Evolutionary conservation across 108 stramenopile genomes (phyloP), one percentile per base, ranked within the genome.

Genomic region (Chaetoceros tenuissimus): DNA sequence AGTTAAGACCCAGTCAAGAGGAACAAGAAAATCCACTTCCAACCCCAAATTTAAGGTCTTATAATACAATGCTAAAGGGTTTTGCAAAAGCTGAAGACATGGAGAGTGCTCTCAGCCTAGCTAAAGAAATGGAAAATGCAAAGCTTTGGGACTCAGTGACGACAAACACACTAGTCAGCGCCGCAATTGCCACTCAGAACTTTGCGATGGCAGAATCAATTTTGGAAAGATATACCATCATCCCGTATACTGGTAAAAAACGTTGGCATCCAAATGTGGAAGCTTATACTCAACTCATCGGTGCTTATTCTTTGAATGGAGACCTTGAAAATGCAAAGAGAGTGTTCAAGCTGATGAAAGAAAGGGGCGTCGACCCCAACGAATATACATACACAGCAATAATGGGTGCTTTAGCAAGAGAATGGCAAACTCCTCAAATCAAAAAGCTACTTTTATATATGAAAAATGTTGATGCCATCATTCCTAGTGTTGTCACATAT

Each of bases 61-160:
- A 72, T 62, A 91, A 91, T 57, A 91, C 78, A 18, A 60, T 87
- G 8, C 62, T 91, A 30, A 91, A 91, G 68, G 89, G 89, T 3
- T 71, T 80, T 46, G 85, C 85, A 17, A 58, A 67, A 20, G 44
- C 51, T 17, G 83, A 81, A 17, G 46, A 57, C 20, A 24, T 82
- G 16, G 20, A 53, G 0, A 65, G 71, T 19, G 84, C 84, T 16
- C 21, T 80, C 30, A 21, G 60, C 34, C 55, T 89, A 26, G 60
- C 78, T 2, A 43, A 79, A 28, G 31, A 66, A 55, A 78, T 89
- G 67, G 29, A 66, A 22, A 43, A 28, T 2, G 40, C 64, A 18
- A 50, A 71, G 3, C 47, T 82, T 21, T 91, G 89, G 85, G 84
- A 91, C 67, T 66, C 76, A 55, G 75, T 91, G 26, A 82, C 89